A percentile compares a stretch with the other conserved stretches of the same genome.
Conservation (phyloP, 139 green algal genomes). For the Micromonas commoda region DNA sequence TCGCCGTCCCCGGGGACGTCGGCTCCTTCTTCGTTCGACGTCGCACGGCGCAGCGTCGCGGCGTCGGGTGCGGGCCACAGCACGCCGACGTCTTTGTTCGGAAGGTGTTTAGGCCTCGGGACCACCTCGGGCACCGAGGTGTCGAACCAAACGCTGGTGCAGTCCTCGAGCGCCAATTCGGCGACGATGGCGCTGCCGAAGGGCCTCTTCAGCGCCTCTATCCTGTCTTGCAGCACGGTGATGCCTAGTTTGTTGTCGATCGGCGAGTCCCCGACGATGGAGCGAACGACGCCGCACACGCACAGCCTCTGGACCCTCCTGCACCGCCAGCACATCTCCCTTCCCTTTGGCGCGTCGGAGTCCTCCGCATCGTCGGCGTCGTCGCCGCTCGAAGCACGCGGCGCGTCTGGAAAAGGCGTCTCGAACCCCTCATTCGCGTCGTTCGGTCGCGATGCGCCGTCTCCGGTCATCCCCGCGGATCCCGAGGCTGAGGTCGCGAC, state of each 20-base stretch:
- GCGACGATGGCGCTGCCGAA: not conserved
- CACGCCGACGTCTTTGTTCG: not conserved
- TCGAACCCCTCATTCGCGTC: no score
- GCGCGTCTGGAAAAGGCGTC: no score
- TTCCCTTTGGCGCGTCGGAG: not conserved
- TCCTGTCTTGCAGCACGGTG: not conserved
- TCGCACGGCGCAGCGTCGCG: not conserved
- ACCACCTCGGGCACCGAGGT: not conserved
- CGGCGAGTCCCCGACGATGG: not conserved
- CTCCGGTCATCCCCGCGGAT: no score
- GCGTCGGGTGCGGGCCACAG: not conserved
- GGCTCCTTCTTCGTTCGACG: no score
- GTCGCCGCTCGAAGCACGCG: not conserved
- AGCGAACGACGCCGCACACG: not conserved
- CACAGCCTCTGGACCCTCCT: not conserved
- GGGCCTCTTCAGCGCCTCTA: not conserved
- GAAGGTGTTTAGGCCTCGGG: not conserved
- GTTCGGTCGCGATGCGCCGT: no score
- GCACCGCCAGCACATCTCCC: not conserved
- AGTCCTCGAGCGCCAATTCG: not conserved
- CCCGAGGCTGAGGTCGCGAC: no score
- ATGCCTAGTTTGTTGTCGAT: not conserved
- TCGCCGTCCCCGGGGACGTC: not conserved
- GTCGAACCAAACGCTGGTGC: not conserved
- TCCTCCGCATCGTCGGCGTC: no score